Percentiles rank a stretch among this genome's conserved stretches.
These are phyloP conservation scores for Leishmania amazonensis DNA, from an alignment of 208 protist genomes.

Conservation along the genomic window DNA sequence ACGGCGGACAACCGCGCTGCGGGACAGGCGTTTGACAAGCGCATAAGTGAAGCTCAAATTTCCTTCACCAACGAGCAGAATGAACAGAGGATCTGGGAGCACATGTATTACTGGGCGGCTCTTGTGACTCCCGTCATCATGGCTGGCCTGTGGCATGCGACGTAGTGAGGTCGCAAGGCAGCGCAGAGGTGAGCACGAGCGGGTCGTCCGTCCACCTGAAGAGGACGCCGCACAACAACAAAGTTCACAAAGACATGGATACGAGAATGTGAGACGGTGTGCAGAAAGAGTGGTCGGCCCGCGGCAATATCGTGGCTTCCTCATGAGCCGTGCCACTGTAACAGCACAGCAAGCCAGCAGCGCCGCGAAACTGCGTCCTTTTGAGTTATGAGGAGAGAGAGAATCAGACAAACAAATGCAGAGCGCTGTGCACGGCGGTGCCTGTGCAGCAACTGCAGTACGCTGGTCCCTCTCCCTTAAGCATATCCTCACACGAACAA, in stretches of 20 bases:
- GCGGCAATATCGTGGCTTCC: not conserved
- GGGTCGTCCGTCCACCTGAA: not conserved
- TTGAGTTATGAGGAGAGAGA: not conserved
- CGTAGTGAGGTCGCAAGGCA: not conserved
- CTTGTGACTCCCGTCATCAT: not conserved
- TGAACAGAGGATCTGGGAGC: constrained; percentile 20
- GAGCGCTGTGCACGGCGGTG: not conserved
- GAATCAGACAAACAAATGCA: not conserved
- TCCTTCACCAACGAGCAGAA: constrained; percentile 63
- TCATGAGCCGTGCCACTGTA: not conserved
- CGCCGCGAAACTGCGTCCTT: not conserved
- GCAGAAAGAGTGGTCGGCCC: not conserved
- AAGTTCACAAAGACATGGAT: not conserved
- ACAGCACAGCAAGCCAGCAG: not conserved
- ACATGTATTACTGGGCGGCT: not conserved
- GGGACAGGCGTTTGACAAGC: constrained; percentile 47
- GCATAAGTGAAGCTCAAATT: constrained; percentile 62
- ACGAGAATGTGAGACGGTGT: not conserved
- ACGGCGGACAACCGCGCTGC: constrained; percentile 17
- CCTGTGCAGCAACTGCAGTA: not conserved
- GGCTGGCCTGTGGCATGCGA: not conserved
- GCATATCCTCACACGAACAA: not conserved
- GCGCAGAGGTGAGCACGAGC: not conserved
- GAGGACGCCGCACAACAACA: not conserved
- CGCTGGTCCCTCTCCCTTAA: not conserved